Base-by-base conservation (phyloP, 1,284 basidiomycete genomes). In the Leccinum solheimii region DNA sequence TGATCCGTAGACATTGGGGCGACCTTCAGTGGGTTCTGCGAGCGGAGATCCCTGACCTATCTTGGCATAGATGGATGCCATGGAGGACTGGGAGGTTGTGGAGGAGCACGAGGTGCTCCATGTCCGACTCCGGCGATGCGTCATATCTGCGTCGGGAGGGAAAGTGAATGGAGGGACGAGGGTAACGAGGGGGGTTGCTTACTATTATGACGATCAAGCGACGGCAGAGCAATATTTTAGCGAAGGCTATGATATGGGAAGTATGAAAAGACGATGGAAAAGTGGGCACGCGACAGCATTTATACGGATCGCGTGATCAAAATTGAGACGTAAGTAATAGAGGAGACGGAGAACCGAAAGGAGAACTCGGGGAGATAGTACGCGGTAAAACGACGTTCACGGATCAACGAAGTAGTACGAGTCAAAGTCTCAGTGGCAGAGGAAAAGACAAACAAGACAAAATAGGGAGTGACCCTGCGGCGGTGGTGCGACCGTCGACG, bases 1-100 rank as follows among this genome's bases (percentile, higher is more conserved):
- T 10, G 84, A 82, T 36, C 84, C 84, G 61, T 76, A 76, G 30
- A 75, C 81, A 53, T 75, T 70, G 23, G 76, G 66, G 21, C 63
- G 66, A n/a, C 77, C 74, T 40, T 73, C 68, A 2, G 61, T 48
- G 40, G 71, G 72, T 62, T 55, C 73, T 66, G 59, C 73, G 57
- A 21, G 77, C 56, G 43, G 72, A 65, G 59, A 67, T 72, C 63
- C 65, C 72, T 80, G 55, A 65, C 45, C 59, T 27, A 74, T 55
- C 52, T 55, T 65, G 3, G 75, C 56, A 30, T 75, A 73, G 56
- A 77, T 69, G 23, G 73, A 68, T 5, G 72, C 61, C 38, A 72
- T 73, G 7, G 74, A 72, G 4, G 74, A 72, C 36, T 68, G 66
- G 19, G 71, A 71, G 3, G 73, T 70, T 0, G 72, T 64, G 6